phyloP scores from a whole-genome alignment of 768 basidiomycete genomes.

The Pisolithus marmoratus region DNA sequence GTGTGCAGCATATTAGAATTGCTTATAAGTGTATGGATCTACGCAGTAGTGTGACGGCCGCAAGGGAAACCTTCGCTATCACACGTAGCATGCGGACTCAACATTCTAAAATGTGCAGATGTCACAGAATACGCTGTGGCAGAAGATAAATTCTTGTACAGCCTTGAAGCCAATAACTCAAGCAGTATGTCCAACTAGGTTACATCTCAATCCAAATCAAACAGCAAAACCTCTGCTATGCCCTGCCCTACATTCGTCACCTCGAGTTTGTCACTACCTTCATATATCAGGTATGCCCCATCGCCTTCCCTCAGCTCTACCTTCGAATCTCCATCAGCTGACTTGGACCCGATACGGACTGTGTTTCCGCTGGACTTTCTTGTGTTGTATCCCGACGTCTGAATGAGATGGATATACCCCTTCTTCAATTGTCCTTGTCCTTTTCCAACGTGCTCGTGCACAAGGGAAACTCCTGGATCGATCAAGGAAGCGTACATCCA shows the following conservation, averaged over 20 bases:
- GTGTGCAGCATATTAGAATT: too few relatives aligned
- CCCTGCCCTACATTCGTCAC: conserved; percentile 62
- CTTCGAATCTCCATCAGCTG: conserved; percentile 31
- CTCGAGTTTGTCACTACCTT: conserved; percentile 26
- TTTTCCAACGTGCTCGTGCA: conserved; percentile 39
- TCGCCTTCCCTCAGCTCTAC: conserved; percentile 78
- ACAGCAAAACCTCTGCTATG: conserved; percentile 71
- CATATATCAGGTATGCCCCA: conserved; percentile 67
- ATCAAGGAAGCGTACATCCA: conserved; percentile 73
- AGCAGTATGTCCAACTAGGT: too few relatives aligned
- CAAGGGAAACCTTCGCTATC: too few relatives aligned
- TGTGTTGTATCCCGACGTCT: conserved; percentile 76
- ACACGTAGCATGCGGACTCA: too few relatives aligned
- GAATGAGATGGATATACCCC: conserved; percentile 82
- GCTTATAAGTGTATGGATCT: too few relatives aligned
- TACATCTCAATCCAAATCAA: conserved; percentile 57
- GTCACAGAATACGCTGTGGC: too few relatives aligned
- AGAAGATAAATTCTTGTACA: too few relatives aligned
- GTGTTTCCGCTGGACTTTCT: conserved; percentile 49
- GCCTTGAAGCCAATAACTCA: too few relatives aligned
- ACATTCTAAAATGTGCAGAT: too few relatives aligned
- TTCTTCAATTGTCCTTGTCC: conserved; percentile 38
- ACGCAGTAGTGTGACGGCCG: too few relatives aligned
- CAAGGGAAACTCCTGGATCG: conserved; percentile 47
- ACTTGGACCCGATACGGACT: conserved; percentile 44